Base-by-base conservation (phyloP, 805 yeast genomes). In the Clavispora vitiphila region DNA sequence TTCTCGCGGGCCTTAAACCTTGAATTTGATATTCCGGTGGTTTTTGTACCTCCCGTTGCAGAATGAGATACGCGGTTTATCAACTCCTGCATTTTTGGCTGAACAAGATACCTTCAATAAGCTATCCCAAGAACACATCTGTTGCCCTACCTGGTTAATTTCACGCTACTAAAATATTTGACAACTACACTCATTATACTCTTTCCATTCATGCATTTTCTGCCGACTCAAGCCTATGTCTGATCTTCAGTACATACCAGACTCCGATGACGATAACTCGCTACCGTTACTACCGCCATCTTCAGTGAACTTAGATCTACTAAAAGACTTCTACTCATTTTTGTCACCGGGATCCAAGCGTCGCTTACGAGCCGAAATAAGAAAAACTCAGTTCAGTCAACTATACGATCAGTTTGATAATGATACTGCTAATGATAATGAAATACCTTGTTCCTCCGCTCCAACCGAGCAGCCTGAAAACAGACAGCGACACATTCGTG, bases 231-330 rank as follows among this genome's bases (percentile, higher is more conserved):
- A 29, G 11, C 20, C 32, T 16, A 29, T 29, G 32, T 29, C 32
- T 29, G 32, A 29, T 29, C 10, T 11, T 29, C 52, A 50, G 37
- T 35, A 30, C 37, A 42, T 46, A 42, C 31, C 50, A 39, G 55
- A 51, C 49, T 51, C 55, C 38, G 55, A 51, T 34, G 37, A 46
- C 36, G 54, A 50, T 40, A 51, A 48, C 44, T 36, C 49, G 32
- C 49, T 50, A 7, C 53, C 54, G 24, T 34, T 15, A 12, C 35
- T 51, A 22, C 19, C 46, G 18, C 27, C 38, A 26, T 41, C 48
- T 22, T 48, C 43, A n/a, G 38, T 51, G 16, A 54, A 51, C 24
- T 14, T 29, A 5, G 41, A 19, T n/a, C 44, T 35, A 15, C 40
- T 51, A 19, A 42, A 47, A 22, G 41, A 40, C 6, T 43, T 43